Evolutionary conservation across 148 eudicot species (phyloP).

Genomic region (Silene uniflora): DNA sequence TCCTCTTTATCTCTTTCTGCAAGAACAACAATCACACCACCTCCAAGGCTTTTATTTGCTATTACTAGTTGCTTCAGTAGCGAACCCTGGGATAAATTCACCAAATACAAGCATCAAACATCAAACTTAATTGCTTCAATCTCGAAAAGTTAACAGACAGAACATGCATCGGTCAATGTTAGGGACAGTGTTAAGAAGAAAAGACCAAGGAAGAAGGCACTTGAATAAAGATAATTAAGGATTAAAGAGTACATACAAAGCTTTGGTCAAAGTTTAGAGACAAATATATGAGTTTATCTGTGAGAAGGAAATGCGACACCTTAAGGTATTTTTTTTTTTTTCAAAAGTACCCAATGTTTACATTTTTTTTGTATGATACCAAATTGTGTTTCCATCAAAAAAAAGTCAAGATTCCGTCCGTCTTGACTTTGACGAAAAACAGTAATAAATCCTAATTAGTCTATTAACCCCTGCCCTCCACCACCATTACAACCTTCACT

Average conservation of each 20-base stretch:
- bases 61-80: conserved; percentile 89
- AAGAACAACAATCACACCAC: conserved; percentile 87
- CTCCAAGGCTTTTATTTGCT: conserved; percentile 94
- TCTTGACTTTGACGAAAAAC: too few species aligned
- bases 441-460: too few species aligned
- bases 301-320: too few species aligned
- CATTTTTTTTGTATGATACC: too few species aligned
- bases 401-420: too few species aligned
- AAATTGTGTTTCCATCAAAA: too few species aligned
- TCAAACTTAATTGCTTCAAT: not conserved
- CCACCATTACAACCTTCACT: too few species aligned
- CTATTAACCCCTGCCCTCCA: too few species aligned
- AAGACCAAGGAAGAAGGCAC: too few species aligned
- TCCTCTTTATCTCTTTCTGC: conserved; percentile 95
- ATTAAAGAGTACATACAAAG: not conserved
- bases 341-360: too few species aligned
- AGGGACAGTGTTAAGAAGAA: not conserved
- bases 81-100: conserved; percentile 59
- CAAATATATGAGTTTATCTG: too few species aligned
- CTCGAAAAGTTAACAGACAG: not conserved
- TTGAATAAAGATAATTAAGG: not conserved
- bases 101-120: not conserved
- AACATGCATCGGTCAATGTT: not conserved
- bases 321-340: too few species aligned
- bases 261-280: not conserved